Evolutionary conservation across 805 yeast genomes (phyloP).

Genomic region (Candida gorgasii): DNA sequence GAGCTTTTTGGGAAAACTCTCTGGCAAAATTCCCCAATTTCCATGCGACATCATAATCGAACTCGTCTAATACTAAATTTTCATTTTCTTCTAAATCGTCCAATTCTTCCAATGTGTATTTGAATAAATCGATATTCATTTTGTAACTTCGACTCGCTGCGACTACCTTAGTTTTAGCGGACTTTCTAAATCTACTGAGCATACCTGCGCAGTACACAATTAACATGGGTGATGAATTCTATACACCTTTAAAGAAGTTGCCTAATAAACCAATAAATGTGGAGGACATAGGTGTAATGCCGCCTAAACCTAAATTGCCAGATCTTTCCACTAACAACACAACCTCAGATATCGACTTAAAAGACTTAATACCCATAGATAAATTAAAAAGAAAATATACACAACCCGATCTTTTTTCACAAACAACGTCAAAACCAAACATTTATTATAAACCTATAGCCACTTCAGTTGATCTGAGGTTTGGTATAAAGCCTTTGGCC

Average conservation of each 20-base stretch:
- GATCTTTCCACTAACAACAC: neutral
- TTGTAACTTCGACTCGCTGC: neutral
- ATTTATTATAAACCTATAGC: conserved; percentile 35
- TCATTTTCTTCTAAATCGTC: conserved; percentile 22
- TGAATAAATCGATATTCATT: conserved; percentile 9
- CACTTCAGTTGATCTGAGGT: conserved; percentile 24
- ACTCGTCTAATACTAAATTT: conserved; percentile 21
- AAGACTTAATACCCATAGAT: conserved; percentile 5
- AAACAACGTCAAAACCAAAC: conserved; percentile 18
- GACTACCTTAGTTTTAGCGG: no score
- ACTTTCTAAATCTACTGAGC: neutral
- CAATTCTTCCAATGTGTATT: conserved; percentile 12
- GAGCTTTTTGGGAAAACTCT: conserved; percentile 28
- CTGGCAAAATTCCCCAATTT: conserved; percentile 46
- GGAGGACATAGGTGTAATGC: neutral
- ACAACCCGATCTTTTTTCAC: conserved; percentile 10
- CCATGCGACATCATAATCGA: conserved; percentile 44
- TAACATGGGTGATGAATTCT: conserved; percentile 7
- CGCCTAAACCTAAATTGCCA: neutral
- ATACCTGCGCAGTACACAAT: neutral
- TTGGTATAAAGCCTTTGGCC: conserved; percentile 27
- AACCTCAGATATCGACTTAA: neutral
- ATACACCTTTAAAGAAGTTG: conserved; percentile 16
- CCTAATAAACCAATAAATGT: conserved; percentile 13
- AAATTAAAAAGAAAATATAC: conserved; percentile 19